Base-by-base conservation (phyloP, 768 basidiomycete species). In the Leccinum broughii region DNA sequence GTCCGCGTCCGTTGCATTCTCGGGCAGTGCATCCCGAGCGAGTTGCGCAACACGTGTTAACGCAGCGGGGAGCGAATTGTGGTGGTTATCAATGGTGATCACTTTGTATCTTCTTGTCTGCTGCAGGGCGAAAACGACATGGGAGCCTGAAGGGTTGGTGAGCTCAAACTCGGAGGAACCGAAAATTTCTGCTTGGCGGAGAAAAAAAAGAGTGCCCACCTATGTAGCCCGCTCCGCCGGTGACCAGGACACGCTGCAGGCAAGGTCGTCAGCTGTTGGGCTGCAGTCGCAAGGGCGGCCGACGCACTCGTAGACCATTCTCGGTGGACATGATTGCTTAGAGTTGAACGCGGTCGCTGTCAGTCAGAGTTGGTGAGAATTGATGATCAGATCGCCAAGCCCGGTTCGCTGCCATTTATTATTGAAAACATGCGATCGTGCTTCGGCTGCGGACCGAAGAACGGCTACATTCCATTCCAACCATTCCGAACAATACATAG, bases 71-170 rank as follows among this genome's bases (percentile, higher is more conserved):
- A 86, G 85, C 3, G 97, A 95, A 73, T 99, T 99, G 76, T 94
- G 87, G 78, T 90, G 81, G 80, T 98, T 98, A 80, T 99, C 97
- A 67, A 98, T 83, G 24, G 95, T 90, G 64, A 98, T 86, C 67
- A 98, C 93, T 72, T 90, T 92, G 83, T 91, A 99, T 63, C 87
- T 81, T 60, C 93, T 85, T 13, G 94, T 93, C 70, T 92, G 83
- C 65, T 97, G 87, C 44, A 97, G 79, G 52, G 85, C 80, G 61
- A 90, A 92, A 64, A 98, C 87, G 72, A 98, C 89, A 77, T 99
- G 97, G 28, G 95, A 96, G 70, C 95, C 96, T 94, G 37, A 17
- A 46, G 30, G 58, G 53, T 46, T 30, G 39, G 37, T 74, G 46
- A 62, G 62, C 53, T 22, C 22, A 20, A 37, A 48, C 20, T n/a